phyloP scores from a whole-genome alignment of 1,284 basidiomycete genomes.

The Leccinum ambiguum region DNA sequence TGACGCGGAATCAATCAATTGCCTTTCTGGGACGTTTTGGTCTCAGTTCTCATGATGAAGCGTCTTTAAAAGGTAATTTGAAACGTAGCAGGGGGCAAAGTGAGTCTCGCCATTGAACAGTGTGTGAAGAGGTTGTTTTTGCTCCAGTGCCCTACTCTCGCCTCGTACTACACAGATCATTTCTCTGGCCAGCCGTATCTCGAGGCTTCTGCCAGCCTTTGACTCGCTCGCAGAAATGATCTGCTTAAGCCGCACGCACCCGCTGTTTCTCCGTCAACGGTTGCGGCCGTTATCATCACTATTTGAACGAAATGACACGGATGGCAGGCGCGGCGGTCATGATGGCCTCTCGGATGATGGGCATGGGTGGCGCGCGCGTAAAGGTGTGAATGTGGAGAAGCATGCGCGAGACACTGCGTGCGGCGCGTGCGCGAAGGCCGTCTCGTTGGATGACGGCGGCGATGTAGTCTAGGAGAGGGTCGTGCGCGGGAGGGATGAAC shows the following conservation, averaged over 20 bases:
- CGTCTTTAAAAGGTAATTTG: no score
- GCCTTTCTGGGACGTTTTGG: no score
- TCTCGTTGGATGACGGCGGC: slow-evolving; percentile 65
- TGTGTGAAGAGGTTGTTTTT: slow-evolving; percentile 51
- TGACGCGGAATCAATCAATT: no score
- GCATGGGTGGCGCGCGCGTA: slow-evolving; percentile 73
- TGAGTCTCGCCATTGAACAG: no score
- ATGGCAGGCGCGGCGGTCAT: slow-evolving; percentile 67
- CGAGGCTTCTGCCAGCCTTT: slow-evolving; percentile 50
- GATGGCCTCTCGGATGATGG: slow-evolving; percentile 75
- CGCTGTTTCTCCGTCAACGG: slow-evolving; percentile 81
- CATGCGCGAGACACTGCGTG: slow-evolving; percentile 56
- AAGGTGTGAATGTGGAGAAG: slow-evolving; percentile 74
- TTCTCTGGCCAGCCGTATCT: slow-evolving; percentile 75
- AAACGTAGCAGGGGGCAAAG: no score
- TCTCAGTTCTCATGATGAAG: no score
- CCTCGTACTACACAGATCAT: slow-evolving; percentile 68
- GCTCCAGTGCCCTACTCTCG: slow-evolving; percentile 50
- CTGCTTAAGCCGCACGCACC: slow-evolving; percentile 62
- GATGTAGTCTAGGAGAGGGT: slow-evolving; percentile 76
- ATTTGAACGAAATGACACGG: slow-evolving; percentile 47
- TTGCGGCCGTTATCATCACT: slow-evolving; percentile 59
- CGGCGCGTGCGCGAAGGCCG: slow-evolving; percentile 69
- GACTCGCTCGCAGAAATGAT: slow-evolving; percentile 61
- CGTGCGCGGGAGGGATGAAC: slow-evolving; percentile 70